Evolutionary conservation across 352 stramenopile genomes (phyloP), one percentile per base, ranked within the genome.

Genomic region (Plasmopara muralis): DNA sequence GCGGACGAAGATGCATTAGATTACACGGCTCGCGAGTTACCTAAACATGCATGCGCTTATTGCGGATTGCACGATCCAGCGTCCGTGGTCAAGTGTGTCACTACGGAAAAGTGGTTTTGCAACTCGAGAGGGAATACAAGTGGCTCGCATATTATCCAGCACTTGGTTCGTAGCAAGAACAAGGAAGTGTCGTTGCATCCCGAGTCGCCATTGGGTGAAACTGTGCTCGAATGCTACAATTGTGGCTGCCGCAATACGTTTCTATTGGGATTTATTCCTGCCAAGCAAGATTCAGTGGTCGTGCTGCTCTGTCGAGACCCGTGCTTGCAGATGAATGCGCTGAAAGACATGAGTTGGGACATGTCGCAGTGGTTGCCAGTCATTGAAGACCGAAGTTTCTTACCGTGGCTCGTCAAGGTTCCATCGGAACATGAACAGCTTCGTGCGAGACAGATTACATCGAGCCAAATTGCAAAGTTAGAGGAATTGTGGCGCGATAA

Each of bases 271-370:
- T 99, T 99, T 64, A 97, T 99, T 47, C 96, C 97, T 1, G 96
- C 95, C 16, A 97, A 97, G 53, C 80, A 91, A 47, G 90, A 97
- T 60, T 93, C 85, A 35, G 95, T 99, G 28, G 96, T 99, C 15
- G 96, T 99, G 9, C 75, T 99, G 55, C 77, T 99, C 8, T 99
- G 97, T 67, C 77, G 97, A 42, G 93, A 98, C 45, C 84, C 84
- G 33, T 99, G 96, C 75, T 74, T 99, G 10, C 95, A 98, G 68
- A 98, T 95, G 49, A 96, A 93, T 48, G 90, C 90, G 13, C 72
- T 99, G 48, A 98, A 99, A 70, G 94, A 99, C 70, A 98, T 99
- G 95, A 97, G 96, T 68, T 99, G 97, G 97, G 96, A 99, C 64
- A 89, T 99, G 63, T 88, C 88, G 9, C 89, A 98, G 59, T 99